Percentiles rank a stretch among this genome's conserved stretches.
Evolutionary conservation across 345 rosid species (phyloP).

Genomic region (Sisymbrium altissimum): DNA sequence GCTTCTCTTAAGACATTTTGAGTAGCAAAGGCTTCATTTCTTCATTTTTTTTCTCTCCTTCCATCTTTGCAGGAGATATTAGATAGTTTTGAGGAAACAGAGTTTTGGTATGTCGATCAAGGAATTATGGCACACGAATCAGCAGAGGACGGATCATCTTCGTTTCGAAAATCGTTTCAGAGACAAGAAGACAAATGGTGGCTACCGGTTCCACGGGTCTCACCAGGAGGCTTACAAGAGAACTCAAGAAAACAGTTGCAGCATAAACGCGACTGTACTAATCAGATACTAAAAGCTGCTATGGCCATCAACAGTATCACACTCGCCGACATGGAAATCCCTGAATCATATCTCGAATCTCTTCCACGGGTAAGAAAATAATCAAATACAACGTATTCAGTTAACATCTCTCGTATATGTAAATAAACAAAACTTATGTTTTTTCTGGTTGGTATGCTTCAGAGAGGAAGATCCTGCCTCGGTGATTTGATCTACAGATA

Average conservation of each 20-base stretch:
- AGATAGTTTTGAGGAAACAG: slow-evolving; percentile 72
- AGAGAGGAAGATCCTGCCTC: slow-evolving; percentile 83
- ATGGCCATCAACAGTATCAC: slow-evolving; percentile 92
- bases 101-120: slow-evolving; percentile 96
- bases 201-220: slow-evolving; percentile 92
- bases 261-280: slow-evolving; percentile 92
- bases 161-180: slow-evolving; percentile 67
- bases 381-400: background rate
- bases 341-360: slow-evolving; percentile 74
- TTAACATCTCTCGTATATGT: background rate
- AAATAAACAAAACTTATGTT: background rate
- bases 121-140: slow-evolving; percentile 76
- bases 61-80: slow-evolving; percentile 66
- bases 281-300: slow-evolving; percentile 94
- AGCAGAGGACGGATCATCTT: slow-evolving; percentile 68
- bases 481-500: slow-evolving; percentile 85
- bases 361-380: slow-evolving; percentile 72
- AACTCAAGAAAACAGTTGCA: slow-evolving; percentile 74
- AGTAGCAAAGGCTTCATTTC: background rate
- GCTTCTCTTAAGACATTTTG: background rate
- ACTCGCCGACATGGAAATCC: slow-evolving; percentile 84
- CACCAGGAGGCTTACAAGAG: slow-evolving; percentile 75
- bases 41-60: background rate
- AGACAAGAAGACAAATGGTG: slow-evolving; percentile 99
- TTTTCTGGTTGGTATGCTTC: slow-evolving; percentile 29